Base-by-base conservation (phyloP, 73 alveolate species). In the Uronychia setigera region DNA sequence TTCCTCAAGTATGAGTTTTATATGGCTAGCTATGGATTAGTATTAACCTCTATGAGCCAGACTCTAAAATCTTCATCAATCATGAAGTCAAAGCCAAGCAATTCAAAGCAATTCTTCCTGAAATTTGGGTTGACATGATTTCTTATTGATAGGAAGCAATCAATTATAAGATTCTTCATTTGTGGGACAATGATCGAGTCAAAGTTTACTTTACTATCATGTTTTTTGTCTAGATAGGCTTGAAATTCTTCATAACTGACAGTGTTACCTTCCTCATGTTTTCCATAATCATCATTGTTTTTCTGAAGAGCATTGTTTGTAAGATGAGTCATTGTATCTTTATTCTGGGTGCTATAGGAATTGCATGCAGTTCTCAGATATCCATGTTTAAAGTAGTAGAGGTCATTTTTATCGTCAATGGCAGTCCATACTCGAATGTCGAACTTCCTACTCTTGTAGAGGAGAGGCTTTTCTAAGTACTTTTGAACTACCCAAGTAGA, bases 1-100 rank as follows among this genome's bases (percentile, higher is more conserved):
- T 60, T 88, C 11, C 75, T 58, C 19, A 80, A 80, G 76, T 90
- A 90, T 11, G 33, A 87, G 58, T 81, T 86, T 13, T 80, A 78
- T 1, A 79, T 32, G 29, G 89, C 95, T 14, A 90, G 75, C 46
- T 86, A 98, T 11, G 99, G 99, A 92, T 98, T 98, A n/a, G 99
- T 97, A 86, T 98, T 98, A 1, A 96, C 96, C 85, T 98, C 99
- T 74, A 98, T 96, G 35, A 98, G 87, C 97, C 96, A 98, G 29
- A 96, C 94, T 46, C 86, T 91, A 35, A 92, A 91, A 74, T 93
- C 87, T 58, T 88, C 89, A 93, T 98, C 99, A 59, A 98, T 91
- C 95, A 98, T 97, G 92, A 98, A 98, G 92, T 98, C 99, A 88
- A 87, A 98, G 26, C 99, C 99, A 78, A 96, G 94, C 13, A 98